Evolutionary conservation across 1,284 basidiomycete genomes (phyloP).

Genomic region (Austroboletus novae-zelandiae): DNA sequence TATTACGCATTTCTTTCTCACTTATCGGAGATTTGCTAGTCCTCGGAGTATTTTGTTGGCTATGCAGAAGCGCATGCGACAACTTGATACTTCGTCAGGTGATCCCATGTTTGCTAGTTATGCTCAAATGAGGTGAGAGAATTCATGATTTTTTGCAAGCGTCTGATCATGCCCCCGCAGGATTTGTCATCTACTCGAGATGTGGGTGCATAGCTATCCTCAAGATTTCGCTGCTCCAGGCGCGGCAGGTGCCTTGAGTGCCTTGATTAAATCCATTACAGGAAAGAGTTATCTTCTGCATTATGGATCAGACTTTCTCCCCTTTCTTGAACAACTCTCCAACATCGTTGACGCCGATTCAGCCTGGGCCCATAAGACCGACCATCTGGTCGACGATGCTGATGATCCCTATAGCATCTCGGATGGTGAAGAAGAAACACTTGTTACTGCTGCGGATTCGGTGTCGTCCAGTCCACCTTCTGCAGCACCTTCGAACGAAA

Average conservation of each 20-base stretch:
- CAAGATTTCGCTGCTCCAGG: slow-evolving; percentile 75
- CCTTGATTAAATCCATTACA: slow-evolving; percentile 72
- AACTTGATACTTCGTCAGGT: slow-evolving; percentile 65
- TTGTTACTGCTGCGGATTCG: slow-evolving; percentile 16
- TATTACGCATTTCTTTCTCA: slow-evolving; percentile 74
- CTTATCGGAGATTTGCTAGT: slow-evolving; percentile 74
- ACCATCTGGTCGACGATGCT: slow-evolving; percentile 55
- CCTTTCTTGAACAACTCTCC: slow-evolving; percentile 67
- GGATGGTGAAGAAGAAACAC: slow-evolving; percentile 48
- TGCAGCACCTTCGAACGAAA: slow-evolving; percentile 20
- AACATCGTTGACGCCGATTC: slow-evolving; percentile 61
- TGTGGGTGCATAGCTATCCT: slow-evolving; percentile 71
- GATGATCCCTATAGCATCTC: slow-evolving; percentile 55
- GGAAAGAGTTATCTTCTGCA: slow-evolving; percentile 76
- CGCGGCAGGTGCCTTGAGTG: slow-evolving; percentile 65
- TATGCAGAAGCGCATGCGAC: slow-evolving; percentile 80
- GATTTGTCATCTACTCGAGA: slow-evolving; percentile 72
- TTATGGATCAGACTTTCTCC: slow-evolving; percentile 76
- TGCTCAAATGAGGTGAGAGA: slow-evolving; percentile 72
- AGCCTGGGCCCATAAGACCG: slow-evolving; percentile 66
- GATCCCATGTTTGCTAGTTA: slow-evolving; percentile 82
- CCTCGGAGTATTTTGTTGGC: slow-evolving; percentile 74
- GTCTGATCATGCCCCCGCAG: slow-evolving; percentile 35
- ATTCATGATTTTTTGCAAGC: neutral
- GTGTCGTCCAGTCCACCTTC: slow-evolving; percentile 23